Conservation (phyloP, 1,284 basidiomycete genomes). For the Ganoderma lucidum region DNA sequence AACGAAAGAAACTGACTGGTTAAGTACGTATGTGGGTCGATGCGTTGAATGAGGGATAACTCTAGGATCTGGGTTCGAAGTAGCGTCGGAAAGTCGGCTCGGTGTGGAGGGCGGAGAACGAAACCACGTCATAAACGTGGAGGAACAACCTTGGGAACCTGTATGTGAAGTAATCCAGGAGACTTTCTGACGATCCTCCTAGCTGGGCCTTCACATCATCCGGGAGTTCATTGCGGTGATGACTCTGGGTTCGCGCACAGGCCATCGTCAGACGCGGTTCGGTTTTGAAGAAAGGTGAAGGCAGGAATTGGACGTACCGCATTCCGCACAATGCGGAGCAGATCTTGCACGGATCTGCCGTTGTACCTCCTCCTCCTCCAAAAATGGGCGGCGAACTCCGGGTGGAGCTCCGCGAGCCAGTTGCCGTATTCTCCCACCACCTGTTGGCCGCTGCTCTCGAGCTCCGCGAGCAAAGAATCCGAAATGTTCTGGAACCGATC, state of each 20-base stretch:
- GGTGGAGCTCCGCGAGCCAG: constrained; percentile 90
- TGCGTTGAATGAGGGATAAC: not conserved
- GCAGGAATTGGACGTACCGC: constrained; percentile 66
- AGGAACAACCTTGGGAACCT: constrained; percentile 93
- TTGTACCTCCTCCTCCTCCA: constrained; percentile 94
- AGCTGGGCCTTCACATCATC: constrained; percentile 88
- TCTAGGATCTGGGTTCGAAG: constrained; percentile 73
- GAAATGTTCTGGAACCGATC: constrained; percentile 91
- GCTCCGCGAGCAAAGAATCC: not conserved
- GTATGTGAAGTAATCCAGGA: constrained; percentile 90
- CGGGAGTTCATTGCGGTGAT: constrained; percentile 97
- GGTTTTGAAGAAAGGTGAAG: not conserved
- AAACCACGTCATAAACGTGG: constrained; percentile 88
- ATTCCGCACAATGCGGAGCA: constrained; percentile 92
- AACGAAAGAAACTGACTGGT: not conserved
- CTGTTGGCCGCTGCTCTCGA: constrained; percentile 16
- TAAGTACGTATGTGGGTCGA: not conserved
- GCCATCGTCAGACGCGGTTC: not conserved
- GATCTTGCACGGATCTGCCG: constrained; percentile 87
- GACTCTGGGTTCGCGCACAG: constrained; percentile 69
- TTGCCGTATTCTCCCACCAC: constrained; percentile 80
- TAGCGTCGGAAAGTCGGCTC: constrained; percentile 90
- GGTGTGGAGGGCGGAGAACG: constrained; percentile 66
- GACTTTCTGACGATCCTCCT: constrained; percentile 92
- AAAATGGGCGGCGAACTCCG: constrained; percentile 67